Evolutionary conservation across 345 rosid species (phyloP), one percentile per base, ranked within the genome.

Genomic region (Bruguiera parviflora): DNA sequence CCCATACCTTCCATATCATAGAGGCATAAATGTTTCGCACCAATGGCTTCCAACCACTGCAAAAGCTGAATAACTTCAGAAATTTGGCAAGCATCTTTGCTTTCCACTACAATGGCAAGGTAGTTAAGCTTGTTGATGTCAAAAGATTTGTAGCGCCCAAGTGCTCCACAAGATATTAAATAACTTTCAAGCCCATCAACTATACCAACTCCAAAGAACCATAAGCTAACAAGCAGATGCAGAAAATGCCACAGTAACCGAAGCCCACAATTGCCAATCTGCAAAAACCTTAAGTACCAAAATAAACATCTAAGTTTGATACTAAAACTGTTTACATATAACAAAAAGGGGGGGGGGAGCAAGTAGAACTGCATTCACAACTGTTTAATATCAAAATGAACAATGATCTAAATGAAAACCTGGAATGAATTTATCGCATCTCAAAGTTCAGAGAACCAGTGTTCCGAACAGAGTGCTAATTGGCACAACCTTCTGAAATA

Each of bases 1-100:
- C 7, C 3, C 21, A 53, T 77, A 95, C 98, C 97, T 95, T 88
- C 85, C 0, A 74, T 53, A 76, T 95, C 99, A 75, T 85, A 95
- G 3, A 95, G 86, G 79, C 94, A 92, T 47, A 88, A 74, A 62
- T 70, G 83, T 71, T 82, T 89, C 53, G 87, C 83, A 9, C 99
- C 94, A 69, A 95, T 73, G 73, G 74, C 80, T 28, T 21, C 68
- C 65, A 90, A 65, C 90, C 91, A 86, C 33, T 74, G 83, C 83
- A 95, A 71, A 72, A 89, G 99, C 81, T 83, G 61, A 61, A 89
- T 55, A 51, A 87, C 71, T 72, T 83, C 68, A 6, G 81, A 66
- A 67, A 62, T 87, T 46, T 79, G 79, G 46, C 25, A 24, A 70
- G 89, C 83, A 69, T 86, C 89, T 52, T 83, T 87, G 58, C 92